Evolutionary conservation across 352 stramenopile species (phyloP), one percentile per base, ranked within the genome.

Genomic region (Pythium oligandrum): DNA sequence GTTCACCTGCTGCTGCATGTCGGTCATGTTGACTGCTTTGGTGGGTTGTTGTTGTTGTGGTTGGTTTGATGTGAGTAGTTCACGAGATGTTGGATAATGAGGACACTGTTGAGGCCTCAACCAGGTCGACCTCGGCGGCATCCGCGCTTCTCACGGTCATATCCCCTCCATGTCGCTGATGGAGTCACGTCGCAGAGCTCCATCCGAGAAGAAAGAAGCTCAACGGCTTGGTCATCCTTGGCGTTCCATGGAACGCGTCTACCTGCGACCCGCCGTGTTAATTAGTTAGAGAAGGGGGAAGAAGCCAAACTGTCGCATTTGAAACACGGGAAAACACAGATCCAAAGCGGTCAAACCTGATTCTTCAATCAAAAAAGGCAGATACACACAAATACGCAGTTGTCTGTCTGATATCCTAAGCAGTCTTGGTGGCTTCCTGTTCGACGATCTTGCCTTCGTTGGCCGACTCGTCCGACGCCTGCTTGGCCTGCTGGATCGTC

Each of bases 401-500:
- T 26, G 17, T 26, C 17, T 26, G 17, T 26, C 17, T 26, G 11
- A 32, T 17, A 32, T 17, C 26, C n/a, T 48, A 48, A 10, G 43
- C 43, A 6, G 43, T 48, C 43, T 48, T 48, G 43, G 26, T 7
- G 38, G 38, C 38, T 12, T 42, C 38, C 7, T 7, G 38, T 12
- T 42, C 43, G 43, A 10, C 26, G 43, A n/a, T 43, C 9, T 44
- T 33, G 40, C 38, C 51, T 55, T 26, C 17, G 17, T 26, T 26
- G 17, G 17, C 44, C 42, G 56, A 38, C 52, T 59, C 48, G 6
- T 66, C 59, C 3, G 79, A 75, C 6, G 75, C 71, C 52, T 69
- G 68, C 64, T 88, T 90, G 46, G 73, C 79, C 42, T 85, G 71
- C 51, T 87, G 70, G 40, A 90, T 63, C 31, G 71, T 73, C 12